These are phyloP conservation scores for Naegleria lovaniensis DNA, from an alignment of 208 protist genomes.

Conservation along the genomic window DNA sequence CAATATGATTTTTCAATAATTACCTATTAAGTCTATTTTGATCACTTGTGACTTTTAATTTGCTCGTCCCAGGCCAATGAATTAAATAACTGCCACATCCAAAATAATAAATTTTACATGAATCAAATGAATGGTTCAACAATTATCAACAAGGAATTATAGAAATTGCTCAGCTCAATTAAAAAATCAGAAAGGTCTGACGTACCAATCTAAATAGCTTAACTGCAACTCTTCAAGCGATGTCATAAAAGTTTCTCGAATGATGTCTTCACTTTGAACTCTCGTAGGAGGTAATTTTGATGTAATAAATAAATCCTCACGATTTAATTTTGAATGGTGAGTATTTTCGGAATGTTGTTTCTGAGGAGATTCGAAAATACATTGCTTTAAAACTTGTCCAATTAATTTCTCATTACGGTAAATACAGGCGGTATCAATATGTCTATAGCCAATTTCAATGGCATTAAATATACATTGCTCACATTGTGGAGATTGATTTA, in stretches of 20 bases:
- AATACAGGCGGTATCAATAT: constrained; percentile 18
- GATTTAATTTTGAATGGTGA: not conserved
- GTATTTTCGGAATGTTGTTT: too few relatives aligned
- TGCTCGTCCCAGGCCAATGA: constrained; percentile 20
- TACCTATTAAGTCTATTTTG: not conserved
- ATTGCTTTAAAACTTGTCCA: not conserved
- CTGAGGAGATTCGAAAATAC: not conserved
- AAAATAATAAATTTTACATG: not conserved
- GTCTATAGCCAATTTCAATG: not conserved
- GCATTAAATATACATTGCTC: not conserved
- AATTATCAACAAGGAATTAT: too few relatives aligned
- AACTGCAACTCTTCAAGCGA: not conserved
- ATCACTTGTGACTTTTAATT: not conserved
- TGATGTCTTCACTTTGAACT: not conserved
- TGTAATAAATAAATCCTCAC: constrained; percentile 18
- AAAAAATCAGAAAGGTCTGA: not conserved
- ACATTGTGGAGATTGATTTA: not conserved
- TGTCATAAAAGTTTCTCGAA: not conserved
- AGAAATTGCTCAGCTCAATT: too few relatives aligned
- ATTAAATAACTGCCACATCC: constrained; percentile 18
- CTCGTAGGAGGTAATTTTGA: constrained; percentile 22
- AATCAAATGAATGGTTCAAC: too few relatives aligned
- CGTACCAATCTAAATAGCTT: not conserved
- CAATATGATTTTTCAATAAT: too few relatives aligned
- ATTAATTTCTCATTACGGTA: constrained; percentile 15